Percentiles rank a stretch among this genome's conserved stretches.
These are phyloP conservation scores for Aspergillus proliferans DNA, from an alignment of 2,329 filamentous ascomycete species.

Conservation along the genomic window DNA sequence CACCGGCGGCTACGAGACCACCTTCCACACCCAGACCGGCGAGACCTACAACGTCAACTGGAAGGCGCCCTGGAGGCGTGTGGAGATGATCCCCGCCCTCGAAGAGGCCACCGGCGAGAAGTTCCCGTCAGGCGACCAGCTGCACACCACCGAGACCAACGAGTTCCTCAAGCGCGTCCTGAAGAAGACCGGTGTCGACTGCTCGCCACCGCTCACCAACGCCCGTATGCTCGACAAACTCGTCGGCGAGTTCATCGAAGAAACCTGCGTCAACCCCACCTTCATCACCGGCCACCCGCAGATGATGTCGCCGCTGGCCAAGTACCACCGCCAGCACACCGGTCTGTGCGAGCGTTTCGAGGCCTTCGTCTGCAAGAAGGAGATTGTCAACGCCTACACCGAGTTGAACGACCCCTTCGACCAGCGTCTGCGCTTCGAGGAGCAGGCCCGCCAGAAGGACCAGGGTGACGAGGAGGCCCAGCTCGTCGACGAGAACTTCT, in stretches of 20 bases:
- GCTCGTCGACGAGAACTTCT: slow-evolving; percentile 92
- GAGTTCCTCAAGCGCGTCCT: slow-evolving; percentile 78
- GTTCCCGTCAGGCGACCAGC: slow-evolving; percentile 81
- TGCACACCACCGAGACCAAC: slow-evolving; percentile 84
- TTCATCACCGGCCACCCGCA: slow-evolving; percentile 80
- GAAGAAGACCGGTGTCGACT: slow-evolving; percentile 86
- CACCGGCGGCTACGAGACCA: slow-evolving; percentile 77
- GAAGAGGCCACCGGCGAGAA: slow-evolving; percentile 87
- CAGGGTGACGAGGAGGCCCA: slow-evolving; percentile 97
- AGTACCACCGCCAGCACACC: slow-evolving; percentile 75
- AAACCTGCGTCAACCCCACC: slow-evolving; percentile 86
- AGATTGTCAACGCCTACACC: slow-evolving; percentile 94
- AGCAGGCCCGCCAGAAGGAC: slow-evolving; percentile 92
- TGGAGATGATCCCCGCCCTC: slow-evolving; percentile 92
- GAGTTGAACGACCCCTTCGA: slow-evolving; percentile 97
- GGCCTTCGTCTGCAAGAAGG: slow-evolving; percentile 94
- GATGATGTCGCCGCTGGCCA: slow-evolving; percentile 93
- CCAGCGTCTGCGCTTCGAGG: slow-evolving; percentile 84
- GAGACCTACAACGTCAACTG: slow-evolving; percentile 91
- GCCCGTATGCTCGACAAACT: slow-evolving; percentile 95
- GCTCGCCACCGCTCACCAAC: slow-evolving; percentile 84
- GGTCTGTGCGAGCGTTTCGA: slow-evolving; percentile 96
- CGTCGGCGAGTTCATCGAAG: slow-evolving; percentile 89
- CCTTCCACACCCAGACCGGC: slow-evolving; percentile 77
- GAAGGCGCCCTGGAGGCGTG: slow-evolving; percentile 85